These are phyloP conservation scores for Backusella westeae DNA, from an alignment of 192 early-diverging fungal genomes.

Conservation along the genomic window DNA sequence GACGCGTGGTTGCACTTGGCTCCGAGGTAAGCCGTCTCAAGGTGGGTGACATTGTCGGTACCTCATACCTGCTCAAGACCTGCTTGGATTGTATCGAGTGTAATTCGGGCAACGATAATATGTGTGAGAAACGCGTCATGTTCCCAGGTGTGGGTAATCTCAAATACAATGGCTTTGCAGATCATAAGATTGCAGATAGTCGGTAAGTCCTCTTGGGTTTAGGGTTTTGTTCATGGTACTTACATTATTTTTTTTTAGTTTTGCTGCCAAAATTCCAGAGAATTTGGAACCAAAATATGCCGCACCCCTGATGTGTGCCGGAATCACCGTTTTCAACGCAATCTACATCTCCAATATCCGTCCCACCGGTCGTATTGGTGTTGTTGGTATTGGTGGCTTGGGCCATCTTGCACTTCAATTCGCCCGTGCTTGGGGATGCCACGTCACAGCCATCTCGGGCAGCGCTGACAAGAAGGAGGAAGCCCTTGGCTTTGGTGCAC, in stretches of 20 bases:
- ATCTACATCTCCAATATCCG: conserved; percentile 60
- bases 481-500: conserved; percentile 53
- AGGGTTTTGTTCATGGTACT: too few species aligned
- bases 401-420: conserved; percentile 66
- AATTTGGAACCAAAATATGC: conserved; percentile 54
- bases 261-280: conserved; percentile 61
- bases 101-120: conserved; percentile 48
- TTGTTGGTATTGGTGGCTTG: conserved; percentile 68
- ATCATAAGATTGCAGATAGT: conserved; percentile 38
- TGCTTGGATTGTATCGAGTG: conserved; percentile 53
- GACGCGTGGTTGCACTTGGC: conserved; percentile 58
- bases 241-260: conserved; percentile 26
- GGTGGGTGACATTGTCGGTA: conserved; percentile 63
- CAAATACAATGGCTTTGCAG: conserved; percentile 54
- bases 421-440: conserved; percentile 45
- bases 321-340: conserved; percentile 72
- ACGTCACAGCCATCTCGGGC: conserved; percentile 50
- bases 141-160: conserved; percentile 50
- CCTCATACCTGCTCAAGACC: conserved; percentile 46
- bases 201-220: not conserved
- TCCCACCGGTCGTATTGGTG: conserved; percentile 63
- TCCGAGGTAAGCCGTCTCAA: conserved; percentile 48
- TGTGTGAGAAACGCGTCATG: conserved; percentile 50
- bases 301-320: conserved; percentile 82
- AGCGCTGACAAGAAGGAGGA: conserved; percentile 50